phyloP scores from a whole-genome alignment of 208 protist species.

The Acanthamoeba divionensis region DNA sequence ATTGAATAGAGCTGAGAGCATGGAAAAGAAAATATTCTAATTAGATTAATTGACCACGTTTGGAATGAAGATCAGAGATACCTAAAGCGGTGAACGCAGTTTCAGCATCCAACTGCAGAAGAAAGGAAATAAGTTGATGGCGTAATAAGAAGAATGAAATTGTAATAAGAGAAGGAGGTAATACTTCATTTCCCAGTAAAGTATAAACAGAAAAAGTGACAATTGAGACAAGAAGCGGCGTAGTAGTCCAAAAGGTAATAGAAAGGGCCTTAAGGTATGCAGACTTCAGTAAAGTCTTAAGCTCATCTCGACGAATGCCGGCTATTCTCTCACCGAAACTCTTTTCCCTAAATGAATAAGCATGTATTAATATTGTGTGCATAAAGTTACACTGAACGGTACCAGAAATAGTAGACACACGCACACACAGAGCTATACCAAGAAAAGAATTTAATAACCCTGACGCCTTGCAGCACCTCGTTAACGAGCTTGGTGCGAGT shows the following conservation, averaged over 20 bases:
- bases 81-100: slow-evolving; percentile 88
- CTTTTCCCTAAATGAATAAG: slow-evolving; percentile 25
- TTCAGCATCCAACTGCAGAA: slow-evolving; percentile 74
- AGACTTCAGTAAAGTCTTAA: not conserved
- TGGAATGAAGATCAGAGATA: slow-evolving; percentile 65
- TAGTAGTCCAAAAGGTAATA: slow-evolving; percentile 38
- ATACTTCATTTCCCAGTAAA: slow-evolving; percentile 4
- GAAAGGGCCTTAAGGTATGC: slow-evolving; percentile 11
- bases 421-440: slow-evolving; percentile 81
- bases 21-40: not conserved
- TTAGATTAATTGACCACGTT: not conserved
- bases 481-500: slow-evolving; percentile 72
- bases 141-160: not conserved
- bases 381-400: not conserved
- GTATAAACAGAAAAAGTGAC: slow-evolving; percentile 63
- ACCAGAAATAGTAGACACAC: not conserved
- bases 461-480: slow-evolving; percentile 87
- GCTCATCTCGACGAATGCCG: not conserved
- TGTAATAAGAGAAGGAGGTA: not conserved
- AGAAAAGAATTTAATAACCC: slow-evolving; percentile 88
- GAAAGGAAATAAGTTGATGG: not conserved
- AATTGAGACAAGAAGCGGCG: slow-evolving; percentile 63
- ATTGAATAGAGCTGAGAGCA: not conserved
- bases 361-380: not conserved
- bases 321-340: slow-evolving; percentile 55